Evolutionary conservation across 345 rosid species (phyloP), one percentile per base, ranked within the genome.

Genomic region (Iberis pinnata): DNA sequence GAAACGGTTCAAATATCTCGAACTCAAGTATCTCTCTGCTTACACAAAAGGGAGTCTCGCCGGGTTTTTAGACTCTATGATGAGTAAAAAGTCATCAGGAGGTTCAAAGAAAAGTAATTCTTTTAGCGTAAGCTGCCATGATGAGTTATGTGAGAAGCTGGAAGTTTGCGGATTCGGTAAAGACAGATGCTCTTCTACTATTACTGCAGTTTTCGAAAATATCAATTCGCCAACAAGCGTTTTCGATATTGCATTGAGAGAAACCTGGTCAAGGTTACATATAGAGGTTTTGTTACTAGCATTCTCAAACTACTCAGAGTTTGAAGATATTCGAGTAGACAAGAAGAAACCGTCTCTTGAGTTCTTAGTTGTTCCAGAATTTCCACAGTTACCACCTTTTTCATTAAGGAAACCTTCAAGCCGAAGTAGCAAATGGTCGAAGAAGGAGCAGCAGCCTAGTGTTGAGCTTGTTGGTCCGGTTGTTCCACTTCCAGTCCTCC

Each of bases 311-410:
- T 77, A 79, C 63, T 63, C 80, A 10, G 84, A 83, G 56, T 48
- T 75, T 33, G 66, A 68, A 27, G 76, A 79, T 51, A 75, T 70
- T 24, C 58, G 65, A 39, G 38, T 69, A 31, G 69, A 75, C 57
- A 49, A 70, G 56, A 75, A 69, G 56, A 70, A 64, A 53, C 53
- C 50, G 19, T 61, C 75, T 57, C 76, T 80, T 56, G 90, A 86
- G 53, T 86, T 83, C 61, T 69, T 65, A 60, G 61, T 16, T 56
- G 84, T 83, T 62, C 82, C 86, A 6, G 83, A 83, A 29, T 15
- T 44, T 2, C 77, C 76, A 15, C 86, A 83, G 62, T 68, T 81
- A 56, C 88, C 80, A 5, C 92, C 92, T 12, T 83, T 76, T 67
- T 15, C 74, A 37, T 49, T 83, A 20, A 72, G 81, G 67, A 68